Base-by-base conservation (phyloP, 1,284 basidiomycete genomes). In the Pseudozyma sp. region DNA sequence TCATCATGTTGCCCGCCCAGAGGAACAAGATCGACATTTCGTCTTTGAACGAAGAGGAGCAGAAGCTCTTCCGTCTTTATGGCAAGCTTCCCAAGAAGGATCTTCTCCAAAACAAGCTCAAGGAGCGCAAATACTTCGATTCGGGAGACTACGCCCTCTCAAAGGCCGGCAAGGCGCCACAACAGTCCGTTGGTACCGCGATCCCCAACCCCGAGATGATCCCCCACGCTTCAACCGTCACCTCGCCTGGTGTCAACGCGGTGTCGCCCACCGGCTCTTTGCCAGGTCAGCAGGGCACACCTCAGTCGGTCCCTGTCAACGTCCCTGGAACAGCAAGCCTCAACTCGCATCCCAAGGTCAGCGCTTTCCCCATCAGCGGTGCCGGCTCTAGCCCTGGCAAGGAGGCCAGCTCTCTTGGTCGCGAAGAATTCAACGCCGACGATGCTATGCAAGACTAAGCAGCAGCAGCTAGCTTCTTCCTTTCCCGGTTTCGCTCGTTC, bases 91-190 rank as follows among this genome's bases (percentile, higher is more conserved):
- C 95, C 16, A 92, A 93, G 86, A 97, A 97, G 90, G 95, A 94
- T 86, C 87, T 93, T 53, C 89, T 97, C 76, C 92, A 90, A 83
- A 96, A 95, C 88, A 94, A 95, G 91, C 92, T 95, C 86, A 96
- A 94, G 93, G 95, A 97, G 86, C 93, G 95, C 83, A 97, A 97
- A 86, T 97, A 94, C 88, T 97, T 97, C 86, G 95, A 97, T 87
- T 97, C 95, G 67, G 95, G 95, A 71, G 95, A 97, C 86, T 97
- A 97, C 84, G 94, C 94, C 55, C 89, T 97, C 79, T 95, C 93
- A 59, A 97, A 97, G 86, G 95, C 95, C 4, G 95, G 95, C 38
- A 92, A 93, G 44, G 90, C 92, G 21, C 91, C 93, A 50, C 92
- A 93, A 85, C 93, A 90, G 83, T 89, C 91, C 14, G 93, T 96